Evolutionary conservation across 495 filamentous ascomycete species (phyloP).

Genomic region (Aspergillus homomorphus): DNA sequence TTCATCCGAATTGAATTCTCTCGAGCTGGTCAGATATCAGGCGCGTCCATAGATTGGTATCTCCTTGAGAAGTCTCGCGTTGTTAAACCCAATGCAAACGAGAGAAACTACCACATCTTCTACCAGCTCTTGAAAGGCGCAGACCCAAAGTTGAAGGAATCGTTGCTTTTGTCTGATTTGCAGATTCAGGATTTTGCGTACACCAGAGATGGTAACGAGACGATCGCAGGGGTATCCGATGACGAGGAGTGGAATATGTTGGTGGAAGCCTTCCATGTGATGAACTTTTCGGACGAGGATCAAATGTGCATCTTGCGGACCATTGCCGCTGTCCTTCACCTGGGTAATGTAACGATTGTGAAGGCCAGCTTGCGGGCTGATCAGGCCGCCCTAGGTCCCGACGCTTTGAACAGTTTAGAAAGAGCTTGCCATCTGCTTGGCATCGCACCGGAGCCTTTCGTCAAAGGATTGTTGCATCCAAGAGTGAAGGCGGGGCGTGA

Average conservation of each 20-base stretch:
- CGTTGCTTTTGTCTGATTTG: conserved; percentile 68
- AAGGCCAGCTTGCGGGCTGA: conserved; percentile 88
- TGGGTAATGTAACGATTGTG: conserved; percentile 85
- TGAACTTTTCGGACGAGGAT: conserved; percentile 88
- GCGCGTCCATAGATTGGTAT: conserved; percentile 98
- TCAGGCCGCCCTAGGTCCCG: conserved; percentile 77
- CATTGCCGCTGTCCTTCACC: conserved; percentile 85
- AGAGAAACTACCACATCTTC: conserved; percentile 97
- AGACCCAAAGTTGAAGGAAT: conserved; percentile 64
- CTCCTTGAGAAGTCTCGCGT: conserved; percentile 95
- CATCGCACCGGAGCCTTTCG: conserved; percentile 77
- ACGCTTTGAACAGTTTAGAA: conserved; percentile 65
- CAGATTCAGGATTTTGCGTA: conserved; percentile 87
- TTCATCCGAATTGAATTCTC: conserved; percentile 98
- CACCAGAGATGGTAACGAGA: conserved; percentile 84
- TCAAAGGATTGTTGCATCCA: conserved; percentile 86
- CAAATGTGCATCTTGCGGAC: conserved; percentile 80
- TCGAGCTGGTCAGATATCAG: conserved; percentile 84
- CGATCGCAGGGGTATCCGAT: conserved; percentile 88
- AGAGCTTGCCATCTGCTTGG: conserved; percentile 82
- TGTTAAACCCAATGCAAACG: conserved; percentile 77
- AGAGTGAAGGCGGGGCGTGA: conserved; percentile 92
- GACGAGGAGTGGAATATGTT: conserved; percentile 83
- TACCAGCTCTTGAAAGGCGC: conserved; percentile 92
- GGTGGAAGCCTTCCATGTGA: conserved; percentile 89